A percentile compares a stretch with the other conserved stretches of the same genome.
Evolutionary conservation across 2,329 filamentous ascomycete species (phyloP).

Genomic region (Microcera coccophila): DNA sequence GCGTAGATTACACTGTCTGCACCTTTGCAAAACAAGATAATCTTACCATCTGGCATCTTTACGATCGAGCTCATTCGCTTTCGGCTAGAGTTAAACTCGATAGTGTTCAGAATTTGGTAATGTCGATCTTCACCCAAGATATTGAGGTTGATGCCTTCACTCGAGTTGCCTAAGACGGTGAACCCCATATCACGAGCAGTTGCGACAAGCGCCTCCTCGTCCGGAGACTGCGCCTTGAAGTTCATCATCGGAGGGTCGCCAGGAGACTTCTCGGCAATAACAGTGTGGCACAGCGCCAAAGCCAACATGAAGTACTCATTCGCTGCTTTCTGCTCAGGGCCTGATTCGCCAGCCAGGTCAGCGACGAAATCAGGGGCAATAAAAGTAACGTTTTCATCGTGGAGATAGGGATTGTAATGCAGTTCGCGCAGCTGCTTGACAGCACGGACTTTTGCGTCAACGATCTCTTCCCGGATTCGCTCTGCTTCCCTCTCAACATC

Average conservation of each 20-base stretch:
- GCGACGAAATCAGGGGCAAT: constrained; percentile 84
- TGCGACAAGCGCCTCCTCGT: constrained; percentile 89
- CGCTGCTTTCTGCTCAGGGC: constrained; percentile 69
- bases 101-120: constrained; percentile 86
- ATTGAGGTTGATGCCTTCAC: constrained; percentile 80
- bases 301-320: constrained; percentile 92
- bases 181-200: constrained; percentile 95
- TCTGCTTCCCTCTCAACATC: constrained; percentile 78
- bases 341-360: constrained; percentile 75
- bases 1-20: constrained; percentile 97
- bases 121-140: constrained; percentile 79
- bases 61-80: constrained; percentile 99
- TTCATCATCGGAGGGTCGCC: constrained; percentile 88
- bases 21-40: constrained; percentile 93
- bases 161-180: constrained; percentile 76
- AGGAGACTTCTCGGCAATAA: constrained; percentile 84
- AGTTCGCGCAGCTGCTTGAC: constrained; percentile 68
- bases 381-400: constrained; percentile 87
- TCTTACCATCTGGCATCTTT: constrained; percentile 84
- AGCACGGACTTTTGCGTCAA: constrained; percentile 68
- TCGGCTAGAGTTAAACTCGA: constrained; percentile 95
- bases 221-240: constrained; percentile 96
- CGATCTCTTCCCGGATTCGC: constrained; percentile 72
- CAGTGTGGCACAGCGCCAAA: constrained; percentile 91
- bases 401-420: constrained; percentile 85